Evolutionary conservation across 495 filamentous ascomycete genomes (phyloP), one percentile per base, ranked within the genome.

Genomic region (Penicillium goetzii): DNA sequence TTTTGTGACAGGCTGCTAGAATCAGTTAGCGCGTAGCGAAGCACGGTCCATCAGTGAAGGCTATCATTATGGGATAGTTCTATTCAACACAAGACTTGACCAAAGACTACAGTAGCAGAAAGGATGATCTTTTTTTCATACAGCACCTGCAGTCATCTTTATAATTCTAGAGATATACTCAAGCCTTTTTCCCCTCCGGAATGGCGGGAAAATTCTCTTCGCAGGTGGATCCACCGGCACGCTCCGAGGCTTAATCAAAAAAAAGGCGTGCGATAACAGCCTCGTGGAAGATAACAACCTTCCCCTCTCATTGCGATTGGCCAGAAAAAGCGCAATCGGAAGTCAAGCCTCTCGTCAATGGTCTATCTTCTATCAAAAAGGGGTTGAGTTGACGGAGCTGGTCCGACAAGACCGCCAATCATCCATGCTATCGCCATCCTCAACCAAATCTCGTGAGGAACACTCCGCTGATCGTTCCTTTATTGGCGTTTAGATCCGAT

Each of bases 401-500:
- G 53, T 25, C 65, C 54, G 61, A 61, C 41, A 8, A 12, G 11
- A 56, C 30, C 30, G 40, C 65, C 65, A 68, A 68, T 68, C 65
- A 63, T 41, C 45, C 32, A 26, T 19, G 32, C 53, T 34, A 34
- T 59, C 56, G 51, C 43, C 56, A 57, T 63, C 11, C 21, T 41
- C 38, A 32, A 59, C 60, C 57, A 40, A 51, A 56, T 17, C 41
- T 67, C 36, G 36, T 62, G 33, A 43, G 33, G 60, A 34, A 50
- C 41, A 6, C 0, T 4, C 14, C 17, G 61, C 54, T 25, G 65
- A 64, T 68, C 65, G 26, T n/a, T 64, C 11, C 65, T 61, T 2
- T 6, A 43, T 59, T 15, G 40, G 43, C 36, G 7, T 17, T 12
- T 7, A 58, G 47, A 25, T 64, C 61, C 65, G 47, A 25, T 64